These are phyloP conservation scores for Astragalus glycyphyllos DNA, from an alignment of 306 rosid species.

Conservation along the genomic window DNA sequence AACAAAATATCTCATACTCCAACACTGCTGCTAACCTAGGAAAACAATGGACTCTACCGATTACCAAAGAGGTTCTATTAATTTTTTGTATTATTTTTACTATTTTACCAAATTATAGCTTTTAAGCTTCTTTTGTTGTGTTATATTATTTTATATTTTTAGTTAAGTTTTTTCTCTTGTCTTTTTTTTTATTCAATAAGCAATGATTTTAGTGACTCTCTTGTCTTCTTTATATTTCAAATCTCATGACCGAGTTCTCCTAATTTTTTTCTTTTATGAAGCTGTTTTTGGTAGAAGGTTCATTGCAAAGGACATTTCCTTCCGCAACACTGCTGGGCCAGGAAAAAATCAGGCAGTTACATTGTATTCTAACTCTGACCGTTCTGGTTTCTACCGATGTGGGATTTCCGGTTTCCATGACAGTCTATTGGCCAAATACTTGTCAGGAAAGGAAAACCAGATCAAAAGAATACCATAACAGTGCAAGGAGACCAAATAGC, in stretches of 20 bases:
- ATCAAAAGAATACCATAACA: slow-evolving; percentile 74
- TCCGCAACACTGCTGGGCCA: slow-evolving; percentile 75
- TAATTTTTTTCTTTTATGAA: slow-evolving; percentile 33
- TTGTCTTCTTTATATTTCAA: not conserved
- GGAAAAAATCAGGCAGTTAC: slow-evolving; percentile 73
- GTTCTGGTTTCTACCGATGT: slow-evolving; percentile 66
- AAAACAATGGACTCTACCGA: too few species aligned
- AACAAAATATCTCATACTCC: too few species aligned
- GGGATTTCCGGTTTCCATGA: slow-evolving; percentile 68
- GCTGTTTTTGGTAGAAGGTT: slow-evolving; percentile 76
- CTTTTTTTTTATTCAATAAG: too few species aligned
- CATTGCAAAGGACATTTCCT: slow-evolving; percentile 66
- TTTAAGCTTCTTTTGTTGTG: too few species aligned
- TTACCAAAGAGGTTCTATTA: too few species aligned
- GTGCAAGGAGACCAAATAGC: slow-evolving; percentile 56
- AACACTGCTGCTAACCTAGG: too few species aligned
- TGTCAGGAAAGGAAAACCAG: slow-evolving; percentile 62
- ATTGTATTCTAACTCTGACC: slow-evolving; percentile 69
- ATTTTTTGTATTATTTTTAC: too few species aligned
- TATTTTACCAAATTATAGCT: too few species aligned
- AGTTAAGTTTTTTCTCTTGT: too few species aligned
- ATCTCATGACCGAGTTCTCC: not conserved
- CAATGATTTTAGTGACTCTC: too few species aligned
- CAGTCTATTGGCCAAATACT: slow-evolving; percentile 58
- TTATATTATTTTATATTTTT: too few species aligned